Evolutionary conservation across 2,329 filamentous ascomycete species (phyloP), one percentile per base, ranked within the genome.

Genomic region (Sphaerulina populicola): DNA sequence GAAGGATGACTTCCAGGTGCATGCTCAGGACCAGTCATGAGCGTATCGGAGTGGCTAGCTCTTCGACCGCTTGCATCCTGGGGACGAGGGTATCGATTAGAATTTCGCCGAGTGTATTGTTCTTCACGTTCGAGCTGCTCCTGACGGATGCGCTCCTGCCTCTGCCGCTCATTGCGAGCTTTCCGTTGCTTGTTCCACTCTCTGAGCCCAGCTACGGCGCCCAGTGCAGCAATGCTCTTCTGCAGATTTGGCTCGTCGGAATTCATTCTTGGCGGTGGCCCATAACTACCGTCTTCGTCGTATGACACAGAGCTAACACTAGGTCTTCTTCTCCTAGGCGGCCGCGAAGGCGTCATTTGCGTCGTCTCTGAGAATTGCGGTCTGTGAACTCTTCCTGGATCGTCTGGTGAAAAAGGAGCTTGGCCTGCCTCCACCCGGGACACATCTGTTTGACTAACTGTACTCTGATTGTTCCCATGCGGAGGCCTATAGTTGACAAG

Each of bases 91-190:
- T 66, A 66, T 38, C 60, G 58, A 39, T 55, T 50, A 1, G 61
- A 62, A 31, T 60, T 62, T 14, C 64, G 63, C 10, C 64, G 62
- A 41, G 67, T 67, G 55, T 62, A 68, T n/a, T 65, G 58, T 36
- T 66, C 62, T 27, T 67, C 66, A n/a, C 71, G 69, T 18, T 71
- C 64, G n/a, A 72, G 67, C 10, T 74, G 70, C 54, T 74, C 74
- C 54, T 69, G 71, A 47, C 72, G 72, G 51, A 77, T 67, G 40
- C 72, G 72, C 45, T 77, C 78, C 4, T 86, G 77, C 18, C 80
- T 78, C 47, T 80, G 76, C 57, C 82, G 74, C 49, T 83, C 78
- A 49, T 66, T 80, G 66, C 58, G 79, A 70, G 65, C 83, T 75
- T 64, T 77, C 70, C 65, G 74, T 66, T 58, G 79, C 73, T 64